These are phyloP conservation scores for Tuber calosporum DNA, from an alignment of 495 filamentous ascomycete species.

Conservation along the genomic window DNA sequence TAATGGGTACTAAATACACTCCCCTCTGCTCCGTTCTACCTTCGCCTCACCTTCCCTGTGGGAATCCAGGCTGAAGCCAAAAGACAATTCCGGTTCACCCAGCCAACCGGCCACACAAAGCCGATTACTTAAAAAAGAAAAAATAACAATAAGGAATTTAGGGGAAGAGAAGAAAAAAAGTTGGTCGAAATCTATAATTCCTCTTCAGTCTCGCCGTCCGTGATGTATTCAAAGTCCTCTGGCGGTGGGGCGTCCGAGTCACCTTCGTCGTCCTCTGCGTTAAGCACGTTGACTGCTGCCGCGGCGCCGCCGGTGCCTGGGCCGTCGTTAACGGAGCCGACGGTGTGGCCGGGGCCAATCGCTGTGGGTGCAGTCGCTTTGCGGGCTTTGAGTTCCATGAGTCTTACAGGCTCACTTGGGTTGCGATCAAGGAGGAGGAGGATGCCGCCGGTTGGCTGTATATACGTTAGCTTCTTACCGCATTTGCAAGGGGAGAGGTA, in stretches of 20 bases:
- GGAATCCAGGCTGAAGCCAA: background rate
- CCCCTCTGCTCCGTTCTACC: background rate
- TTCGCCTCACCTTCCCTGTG: background rate
- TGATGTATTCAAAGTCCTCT: slow-evolving; percentile 76
- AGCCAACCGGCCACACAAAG: background rate
- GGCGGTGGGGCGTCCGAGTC: slow-evolving; percentile 75
- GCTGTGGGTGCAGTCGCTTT: slow-evolving; percentile 51
- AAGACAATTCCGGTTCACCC: background rate
- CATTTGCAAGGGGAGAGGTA: slow-evolving; percentile 7
- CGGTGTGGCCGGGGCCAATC: slow-evolving; percentile 30
- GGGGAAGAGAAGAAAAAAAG: background rate
- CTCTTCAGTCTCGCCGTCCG: slow-evolving; percentile 53
- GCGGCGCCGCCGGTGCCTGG: slow-evolving; percentile 52
- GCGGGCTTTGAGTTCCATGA: slow-evolving; percentile 66
- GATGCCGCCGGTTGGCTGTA: slow-evolving; percentile 84
- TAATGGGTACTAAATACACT: slow-evolving; percentile 1
- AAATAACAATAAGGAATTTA: background rate
- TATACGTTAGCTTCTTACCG: slow-evolving; percentile 11
- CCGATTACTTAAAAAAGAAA: background rate
- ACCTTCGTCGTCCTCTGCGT: slow-evolving; percentile 74
- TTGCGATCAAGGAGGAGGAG: slow-evolving; percentile 81
- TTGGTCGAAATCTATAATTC: background rate
- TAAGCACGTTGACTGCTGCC: slow-evolving; percentile 71
- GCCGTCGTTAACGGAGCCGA: slow-evolving; percentile 37
- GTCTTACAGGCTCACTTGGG: slow-evolving; percentile 70